Percentiles rank a stretch among this genome's conserved stretches.
These are phyloP conservation scores for Phialemoniopsis sp. DNA, from an alignment of 2,329 filamentous ascomycete species.

Conservation along the genomic window DNA sequence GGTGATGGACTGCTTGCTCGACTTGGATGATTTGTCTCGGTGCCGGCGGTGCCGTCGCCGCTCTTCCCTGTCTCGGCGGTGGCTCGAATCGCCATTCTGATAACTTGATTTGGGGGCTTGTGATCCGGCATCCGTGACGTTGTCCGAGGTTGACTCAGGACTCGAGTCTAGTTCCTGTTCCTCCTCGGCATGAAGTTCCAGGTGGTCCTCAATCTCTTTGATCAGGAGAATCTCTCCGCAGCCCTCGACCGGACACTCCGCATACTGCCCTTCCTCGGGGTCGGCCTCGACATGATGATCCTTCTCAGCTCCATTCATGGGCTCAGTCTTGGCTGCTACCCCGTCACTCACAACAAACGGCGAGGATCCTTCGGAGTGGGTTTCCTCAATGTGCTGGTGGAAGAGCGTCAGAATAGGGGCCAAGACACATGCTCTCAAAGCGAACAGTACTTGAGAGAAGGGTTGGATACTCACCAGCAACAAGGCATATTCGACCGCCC, in stretches of 20 bases:
- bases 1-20: constrained; percentile 12
- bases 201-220: constrained; percentile 51
- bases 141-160: too few species aligned
- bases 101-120: too few species aligned
- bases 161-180: constrained; percentile 29
- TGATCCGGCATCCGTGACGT: too few species aligned
- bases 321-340: constrained; percentile 10
- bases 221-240: constrained; percentile 55
- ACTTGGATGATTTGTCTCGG: constrained; percentile 1
- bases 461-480: constrained; percentile 22
- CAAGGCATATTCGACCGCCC: constrained; percentile 28
- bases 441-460: not conserved
- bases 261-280: constrained; percentile 31
- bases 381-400: constrained; percentile 22
- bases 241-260: constrained; percentile 48
- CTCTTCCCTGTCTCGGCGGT: constrained; percentile 5
- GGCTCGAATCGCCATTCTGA: not conserved
- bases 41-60: not conserved
- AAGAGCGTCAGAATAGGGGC: constrained; percentile 1
- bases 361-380: constrained; percentile 6
- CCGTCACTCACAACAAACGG: constrained; percentile 3
- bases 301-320: constrained; percentile 7
- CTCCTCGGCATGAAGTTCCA: constrained; percentile 55
- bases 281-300: constrained; percentile 10
- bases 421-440: not conserved